Evolutionary conservation across 805 yeast genomes (phyloP).

Genomic region (Saturnispora dispora): DNA sequence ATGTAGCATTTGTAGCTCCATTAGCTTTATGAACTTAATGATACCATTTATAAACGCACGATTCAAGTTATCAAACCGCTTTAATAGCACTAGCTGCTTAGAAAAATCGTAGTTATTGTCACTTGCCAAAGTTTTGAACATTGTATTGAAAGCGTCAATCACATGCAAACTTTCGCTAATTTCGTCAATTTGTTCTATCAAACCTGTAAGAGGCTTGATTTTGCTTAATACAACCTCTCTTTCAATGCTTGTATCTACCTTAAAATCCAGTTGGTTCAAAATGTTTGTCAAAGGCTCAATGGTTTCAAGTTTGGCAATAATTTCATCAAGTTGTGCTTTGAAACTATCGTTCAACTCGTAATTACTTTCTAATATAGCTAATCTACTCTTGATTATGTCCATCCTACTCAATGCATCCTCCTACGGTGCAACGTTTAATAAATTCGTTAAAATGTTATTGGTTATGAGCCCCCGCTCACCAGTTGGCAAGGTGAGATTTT

Average conservation of each 20-base stretch:
- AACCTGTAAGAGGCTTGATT: neutral
- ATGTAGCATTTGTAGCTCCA: conserved; percentile 15
- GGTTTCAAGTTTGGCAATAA: neutral
- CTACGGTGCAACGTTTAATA: neutral
- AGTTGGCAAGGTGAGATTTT: neutral
- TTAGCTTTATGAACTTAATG: conserved; percentile 11
- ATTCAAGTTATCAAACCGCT: neutral
- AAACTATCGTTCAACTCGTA: neutral
- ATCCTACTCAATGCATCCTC: neutral
- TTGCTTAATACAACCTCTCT: neutral
- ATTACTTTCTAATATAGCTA: neutral
- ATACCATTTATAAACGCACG: neutral
- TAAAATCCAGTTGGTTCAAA: neutral
- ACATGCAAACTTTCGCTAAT: neutral
- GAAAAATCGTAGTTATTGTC: neutral
- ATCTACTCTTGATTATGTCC: neutral
- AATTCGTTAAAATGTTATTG: neutral
- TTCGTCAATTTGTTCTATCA: neutral
- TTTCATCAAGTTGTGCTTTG: neutral
- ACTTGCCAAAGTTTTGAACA: neutral
- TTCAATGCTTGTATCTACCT: neutral
- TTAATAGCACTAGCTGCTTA: neutral
- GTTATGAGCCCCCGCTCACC: conserved; percentile 6
- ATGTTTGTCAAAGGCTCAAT: neutral
- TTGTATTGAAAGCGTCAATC: conserved; percentile 1